Evolutionary conservation across 2,329 filamentous ascomycete species (phyloP), one percentile per base, ranked within the genome.

Genomic region (Aspergillus luchuensis): DNA sequence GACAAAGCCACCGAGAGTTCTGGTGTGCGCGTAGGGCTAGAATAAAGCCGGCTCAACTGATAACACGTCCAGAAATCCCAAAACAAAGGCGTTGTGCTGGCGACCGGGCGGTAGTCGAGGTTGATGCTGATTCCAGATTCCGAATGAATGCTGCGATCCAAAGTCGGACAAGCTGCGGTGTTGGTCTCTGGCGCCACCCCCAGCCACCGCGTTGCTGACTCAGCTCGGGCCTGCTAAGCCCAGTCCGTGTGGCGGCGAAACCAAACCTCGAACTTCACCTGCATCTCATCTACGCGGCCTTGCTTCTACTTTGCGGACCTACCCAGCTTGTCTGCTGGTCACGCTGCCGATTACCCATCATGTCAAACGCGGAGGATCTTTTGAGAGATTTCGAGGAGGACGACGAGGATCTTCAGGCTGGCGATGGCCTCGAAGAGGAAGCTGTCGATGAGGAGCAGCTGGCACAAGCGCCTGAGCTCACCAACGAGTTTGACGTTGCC

Each of bases 341-440:
- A 54, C 39, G 19, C 15, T 56, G 57, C 45, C 13, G 25, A 21
- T 8, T 17, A 30, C 41, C 21, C 68, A 74, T 25, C 15, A 96
- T 97, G 92, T 92, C 94, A 75, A 96, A 92, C 48, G 94, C 91
- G 64, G 93, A 98, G 72, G 94, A 98, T 75, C 85, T 99, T 10
- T 84, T 98, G 69, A 91, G 95, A 72, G 92, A 96, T 74, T 95
- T 96, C 66, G 92, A 92, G 70, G 69, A 72, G 50, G 71, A 72
- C 28, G 91, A 96, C 72, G 91, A 90, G 5, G 92, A 88, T 48
- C 91, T 91, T 56, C 91, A 95, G 69, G 58, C 48, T 15, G 66
- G 59, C 17, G 91, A 91, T 88, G 5, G 91, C 87, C 55, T 91
- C 38, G 81, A 86, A 33, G 81, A 84, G 50, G 81, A 83, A 25